phyloP scores from a whole-genome alignment of 495 filamentous ascomycete genomes.

The Penicillium bialowiezense region DNA sequence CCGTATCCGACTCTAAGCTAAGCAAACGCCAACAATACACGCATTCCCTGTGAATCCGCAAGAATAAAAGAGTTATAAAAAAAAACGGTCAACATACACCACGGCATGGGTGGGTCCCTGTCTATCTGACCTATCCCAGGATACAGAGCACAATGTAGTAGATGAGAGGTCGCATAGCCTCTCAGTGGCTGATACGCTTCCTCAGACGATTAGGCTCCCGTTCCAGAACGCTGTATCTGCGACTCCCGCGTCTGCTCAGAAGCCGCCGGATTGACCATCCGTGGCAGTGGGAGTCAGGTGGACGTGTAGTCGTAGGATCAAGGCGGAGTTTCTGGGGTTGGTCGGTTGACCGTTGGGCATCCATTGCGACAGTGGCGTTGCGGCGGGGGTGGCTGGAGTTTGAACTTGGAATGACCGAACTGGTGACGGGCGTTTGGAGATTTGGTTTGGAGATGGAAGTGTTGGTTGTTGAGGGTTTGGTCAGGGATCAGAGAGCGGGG shows the following conservation, averaged over 20 bases:
- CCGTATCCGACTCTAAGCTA: too few species aligned
- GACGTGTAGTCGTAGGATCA: not conserved
- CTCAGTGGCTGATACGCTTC: conserved; percentile 31
- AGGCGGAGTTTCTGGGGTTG: conserved; percentile 11
- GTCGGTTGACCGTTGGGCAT: conserved; percentile 25
- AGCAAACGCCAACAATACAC: too few species aligned
- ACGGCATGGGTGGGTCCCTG: too few species aligned
- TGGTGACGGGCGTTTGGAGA: not conserved
- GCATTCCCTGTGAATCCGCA: too few species aligned
- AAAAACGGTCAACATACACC: too few species aligned
- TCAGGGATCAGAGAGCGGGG: conserved; percentile 9
- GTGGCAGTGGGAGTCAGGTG: not conserved
- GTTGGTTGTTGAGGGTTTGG: not conserved
- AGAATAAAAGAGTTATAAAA: too few species aligned
- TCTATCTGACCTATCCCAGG: too few species aligned
- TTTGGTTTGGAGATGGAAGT: conserved; percentile 6
- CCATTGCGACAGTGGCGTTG: conserved; percentile 11
- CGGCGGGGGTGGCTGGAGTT: conserved; percentile 2
- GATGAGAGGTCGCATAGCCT: too few species aligned
- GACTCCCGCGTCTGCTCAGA: conserved; percentile 35
- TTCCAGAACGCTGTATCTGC: conserved; percentile 41
- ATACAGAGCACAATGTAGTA: too few species aligned
- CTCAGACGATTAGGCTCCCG: conserved; percentile 44
- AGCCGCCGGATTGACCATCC: conserved; percentile 41
- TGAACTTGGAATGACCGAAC: not conserved